Percentiles rank a stretch among this genome's conserved stretches.
Conservation (phyloP, 2,329 filamentous ascomycete genomes). For the Dendryphion nanum region DNA sequence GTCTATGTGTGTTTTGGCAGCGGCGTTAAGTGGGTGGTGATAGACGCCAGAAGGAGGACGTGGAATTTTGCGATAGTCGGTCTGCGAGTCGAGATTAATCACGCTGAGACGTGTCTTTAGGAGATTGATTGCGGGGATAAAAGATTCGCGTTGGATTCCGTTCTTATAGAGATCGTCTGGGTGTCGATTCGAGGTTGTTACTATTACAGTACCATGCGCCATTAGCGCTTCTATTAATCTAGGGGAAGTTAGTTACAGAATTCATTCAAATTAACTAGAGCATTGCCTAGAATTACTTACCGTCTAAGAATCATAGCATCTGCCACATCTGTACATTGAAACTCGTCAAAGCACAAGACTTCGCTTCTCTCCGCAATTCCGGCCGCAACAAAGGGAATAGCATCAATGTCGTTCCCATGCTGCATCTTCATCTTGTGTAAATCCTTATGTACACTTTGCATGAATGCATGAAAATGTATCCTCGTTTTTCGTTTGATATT, state of each 20-base stretch:
- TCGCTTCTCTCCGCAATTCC: conserved; percentile 82
- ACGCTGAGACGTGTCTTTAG: conserved; percentile 81
- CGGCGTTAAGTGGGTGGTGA: conserved; percentile 78
- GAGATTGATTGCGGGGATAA: conserved; percentile 91
- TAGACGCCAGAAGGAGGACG: conserved; percentile 92
- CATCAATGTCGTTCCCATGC: conserved; percentile 86
- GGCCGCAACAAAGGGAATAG: conserved; percentile 88
- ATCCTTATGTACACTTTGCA: conserved; percentile 94
- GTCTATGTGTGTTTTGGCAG: conserved; percentile 77
- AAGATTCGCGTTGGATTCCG: conserved; percentile 92
- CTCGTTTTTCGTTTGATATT: conserved; percentile 81
- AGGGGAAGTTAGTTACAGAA: conserved; percentile 1
- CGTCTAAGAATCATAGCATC: conserved; percentile 96
- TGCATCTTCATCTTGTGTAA: conserved; percentile 87
- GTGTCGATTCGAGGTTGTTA: conserved; percentile 96
- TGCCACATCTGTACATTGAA: conserved; percentile 96
- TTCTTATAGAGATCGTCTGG: conserved; percentile 97
- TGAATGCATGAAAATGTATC: conserved; percentile 99
- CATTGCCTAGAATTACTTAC: no score
- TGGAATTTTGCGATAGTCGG: conserved; percentile 96
- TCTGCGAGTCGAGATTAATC: conserved; percentile 91
- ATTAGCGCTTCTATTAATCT: conserved; percentile 84
- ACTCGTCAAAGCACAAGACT: conserved; percentile 96
- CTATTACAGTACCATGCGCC: conserved; percentile 93
- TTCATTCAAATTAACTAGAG: no score